Conservation (phyloP, 208 protist genomes). For the Porcisia hertigi region DNA sequence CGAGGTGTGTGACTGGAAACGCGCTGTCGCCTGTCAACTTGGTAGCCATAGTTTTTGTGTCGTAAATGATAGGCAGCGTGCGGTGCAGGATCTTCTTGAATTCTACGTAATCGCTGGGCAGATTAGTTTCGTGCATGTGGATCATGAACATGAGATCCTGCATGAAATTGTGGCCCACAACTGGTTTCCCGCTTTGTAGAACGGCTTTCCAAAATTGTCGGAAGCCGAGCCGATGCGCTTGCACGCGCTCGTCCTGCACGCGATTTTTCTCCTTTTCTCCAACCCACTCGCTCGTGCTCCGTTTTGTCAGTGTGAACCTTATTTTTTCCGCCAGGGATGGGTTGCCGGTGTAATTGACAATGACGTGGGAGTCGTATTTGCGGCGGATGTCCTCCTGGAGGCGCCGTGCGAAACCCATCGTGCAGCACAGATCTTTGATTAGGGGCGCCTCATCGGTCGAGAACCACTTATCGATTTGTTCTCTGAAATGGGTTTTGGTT, state of each 20-base stretch:
- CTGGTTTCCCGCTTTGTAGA: conserved; percentile 59
- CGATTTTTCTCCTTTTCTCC: background rate
- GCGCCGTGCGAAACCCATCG: conserved; percentile 2
- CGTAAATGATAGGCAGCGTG: conserved; percentile 55
- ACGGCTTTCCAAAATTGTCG: conserved; percentile 71
- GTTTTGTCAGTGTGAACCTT: conserved; percentile 26
- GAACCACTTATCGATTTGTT: conserved; percentile 7
- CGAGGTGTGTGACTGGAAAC: conserved; percentile 37
- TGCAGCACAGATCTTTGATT: conserved; percentile 9
- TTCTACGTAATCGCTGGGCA: conserved; percentile 47
- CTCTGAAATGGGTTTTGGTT: background rate
- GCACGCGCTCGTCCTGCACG: conserved; percentile 13
- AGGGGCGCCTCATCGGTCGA: background rate
- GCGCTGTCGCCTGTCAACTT: conserved; percentile 14
- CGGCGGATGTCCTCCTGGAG: conserved; percentile 4
- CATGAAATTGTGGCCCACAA: conserved; percentile 84
- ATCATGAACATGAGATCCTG: conserved; percentile 87
- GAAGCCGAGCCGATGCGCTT: conserved; percentile 40
- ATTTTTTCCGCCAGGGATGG: conserved; percentile 32
- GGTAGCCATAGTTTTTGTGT: conserved; percentile 69
- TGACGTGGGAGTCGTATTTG: conserved; percentile 9
- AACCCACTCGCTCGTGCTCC: conserved; percentile 8
- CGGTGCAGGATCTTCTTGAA: conserved; percentile 49
- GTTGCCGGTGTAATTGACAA: conserved; percentile 15
- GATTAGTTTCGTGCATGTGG: conserved; percentile 60